Evolutionary conservation across 2,329 filamentous ascomycete genomes (phyloP), one percentile per base, ranked within the genome.

Genomic region (Uncinocarpus reesii): DNA sequence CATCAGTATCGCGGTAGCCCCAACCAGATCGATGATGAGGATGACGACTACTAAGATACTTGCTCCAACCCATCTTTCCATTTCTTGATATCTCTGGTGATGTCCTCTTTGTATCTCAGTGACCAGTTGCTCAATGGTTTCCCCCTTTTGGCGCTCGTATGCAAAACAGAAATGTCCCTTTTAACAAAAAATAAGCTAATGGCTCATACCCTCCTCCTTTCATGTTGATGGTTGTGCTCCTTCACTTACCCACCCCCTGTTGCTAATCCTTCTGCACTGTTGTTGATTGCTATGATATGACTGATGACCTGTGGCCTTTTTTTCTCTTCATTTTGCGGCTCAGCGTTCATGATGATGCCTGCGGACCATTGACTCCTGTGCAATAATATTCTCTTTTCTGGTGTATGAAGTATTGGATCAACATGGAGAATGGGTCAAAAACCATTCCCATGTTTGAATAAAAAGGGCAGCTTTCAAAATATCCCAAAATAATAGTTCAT

Each of bases 21-120:
- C 7, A 57, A 59, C 48, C 60, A 59, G 32, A 55, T 62, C 47
- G 67, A 69, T 49, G 62, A 64, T 50, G 63, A 38, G 26, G 58
- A 64, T 48, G 57, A 62, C 36, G 18, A n/a, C 7, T 64, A 65
- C 26, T 52, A 41, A 50, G 38, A 31, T 50, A 52, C 54, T 49
- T 38, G 31, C 36, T 52, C 35, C 24, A 20, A 43, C 36, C 35
- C 15, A 31, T 11, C n/a, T 46, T 42, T 18, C 34, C 8, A 8
- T 32, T 32, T 42, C 24, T n/a, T n/a, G n/a, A n/a, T n/a, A n/a
- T n/a, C n/a, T n/a, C n/a, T n/a, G n/a, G n/a, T n/a, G n/a, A n/a
- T n/a, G n/a, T n/a, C n/a, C n/a, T n/a, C n/a, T n/a, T n/a, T n/a
- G n/a, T n/a, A n/a, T n/a, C n/a, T n/a, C n/a, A n/a, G n/a, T n/a